Evolutionary conservation across 805 yeast genomes (phyloP).

Genomic region (Kockiozyma suomiensis): DNA sequence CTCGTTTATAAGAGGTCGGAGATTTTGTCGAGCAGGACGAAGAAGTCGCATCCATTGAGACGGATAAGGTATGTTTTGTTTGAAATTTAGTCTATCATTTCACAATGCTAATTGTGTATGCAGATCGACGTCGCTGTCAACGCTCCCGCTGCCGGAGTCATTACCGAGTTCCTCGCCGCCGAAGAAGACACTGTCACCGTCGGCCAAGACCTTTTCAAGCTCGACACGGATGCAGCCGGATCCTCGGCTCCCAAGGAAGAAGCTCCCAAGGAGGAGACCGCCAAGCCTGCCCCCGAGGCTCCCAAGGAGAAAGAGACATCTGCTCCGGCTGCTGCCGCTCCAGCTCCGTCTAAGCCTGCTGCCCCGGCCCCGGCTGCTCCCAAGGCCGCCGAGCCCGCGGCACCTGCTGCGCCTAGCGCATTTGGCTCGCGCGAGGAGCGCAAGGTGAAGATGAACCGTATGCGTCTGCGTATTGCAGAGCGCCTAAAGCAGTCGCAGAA

Average conservation of each 20-base stretch:
- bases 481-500: slow-evolving; percentile 98
- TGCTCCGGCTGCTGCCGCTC: slow-evolving; percentile 41
- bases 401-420: slow-evolving; percentile 43
- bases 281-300: slow-evolving; percentile 34
- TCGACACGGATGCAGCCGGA: slow-evolving; percentile 63
- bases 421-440: slow-evolving; percentile 82
- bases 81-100: neutral
- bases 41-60: slow-evolving; percentile 93
- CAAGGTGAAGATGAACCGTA: slow-evolving; percentile 97
- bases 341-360: slow-evolving; percentile 40
- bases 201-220: slow-evolving; percentile 87
- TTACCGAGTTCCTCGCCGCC: slow-evolving; percentile 76
- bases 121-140: slow-evolving; percentile 92
- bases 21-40: slow-evolving; percentile 87
- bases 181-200: slow-evolving; percentile 94
- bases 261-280: slow-evolving; percentile 38
- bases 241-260: slow-evolving; percentile 34
- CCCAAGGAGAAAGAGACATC: too few species aligned
- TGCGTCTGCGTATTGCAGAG: slow-evolving; percentile 98
- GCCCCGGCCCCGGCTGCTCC: slow-evolving; percentile 37
- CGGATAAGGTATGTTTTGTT: slow-evolving; percentile 63
- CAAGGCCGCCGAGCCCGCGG: slow-evolving; percentile 39
- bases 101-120: neutral
- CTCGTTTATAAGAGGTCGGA: slow-evolving; percentile 83
- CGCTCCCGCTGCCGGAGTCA: slow-evolving; percentile 88